phyloP scores from a whole-genome alignment of 331 rosid genomes.

The Spiraea crenata region DNA sequence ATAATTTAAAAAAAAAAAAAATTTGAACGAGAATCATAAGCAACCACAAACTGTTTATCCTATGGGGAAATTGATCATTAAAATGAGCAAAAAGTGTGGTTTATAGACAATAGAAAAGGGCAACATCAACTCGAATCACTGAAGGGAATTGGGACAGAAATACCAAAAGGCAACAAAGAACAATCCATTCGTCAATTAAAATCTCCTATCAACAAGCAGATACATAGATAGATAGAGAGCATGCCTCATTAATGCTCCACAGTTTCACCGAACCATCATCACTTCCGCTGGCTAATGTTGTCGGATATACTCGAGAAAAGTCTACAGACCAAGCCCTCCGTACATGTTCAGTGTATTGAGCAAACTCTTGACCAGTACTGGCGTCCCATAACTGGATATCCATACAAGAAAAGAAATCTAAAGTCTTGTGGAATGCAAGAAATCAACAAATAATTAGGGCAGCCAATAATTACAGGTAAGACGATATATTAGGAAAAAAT shows the following conservation, averaged over 20 bases:
- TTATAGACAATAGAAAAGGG: background rate
- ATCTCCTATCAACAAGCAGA: background rate
- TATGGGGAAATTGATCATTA: background rate
- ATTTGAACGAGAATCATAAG: background rate
- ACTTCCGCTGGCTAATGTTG: conserved; percentile 85
- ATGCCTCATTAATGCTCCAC: conserved; percentile 80
- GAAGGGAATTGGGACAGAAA: background rate
- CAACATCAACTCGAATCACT: background rate
- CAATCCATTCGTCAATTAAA: background rate
- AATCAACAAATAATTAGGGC: background rate
- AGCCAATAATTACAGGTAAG: background rate
- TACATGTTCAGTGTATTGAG: conserved; percentile 69
- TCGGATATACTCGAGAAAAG: conserved; percentile 71
- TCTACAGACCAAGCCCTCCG: conserved; percentile 94
- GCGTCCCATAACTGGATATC: conserved; percentile 88
- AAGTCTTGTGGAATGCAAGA: conserved; percentile 13
- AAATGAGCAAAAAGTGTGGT: background rate
- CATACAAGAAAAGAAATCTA: conserved; percentile 7
- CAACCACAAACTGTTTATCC: background rate
- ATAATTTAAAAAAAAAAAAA: too few relatives aligned
- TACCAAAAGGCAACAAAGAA: background rate
- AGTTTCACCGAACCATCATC: conserved; percentile 71
- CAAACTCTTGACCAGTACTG: conserved; percentile 65
- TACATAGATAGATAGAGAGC: conserved; percentile 26
- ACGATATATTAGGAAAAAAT: background rate